These are phyloP conservation scores for Starmerella tilneyi DNA, from an alignment of 805 yeast genomes.

Conservation along the genomic window DNA sequence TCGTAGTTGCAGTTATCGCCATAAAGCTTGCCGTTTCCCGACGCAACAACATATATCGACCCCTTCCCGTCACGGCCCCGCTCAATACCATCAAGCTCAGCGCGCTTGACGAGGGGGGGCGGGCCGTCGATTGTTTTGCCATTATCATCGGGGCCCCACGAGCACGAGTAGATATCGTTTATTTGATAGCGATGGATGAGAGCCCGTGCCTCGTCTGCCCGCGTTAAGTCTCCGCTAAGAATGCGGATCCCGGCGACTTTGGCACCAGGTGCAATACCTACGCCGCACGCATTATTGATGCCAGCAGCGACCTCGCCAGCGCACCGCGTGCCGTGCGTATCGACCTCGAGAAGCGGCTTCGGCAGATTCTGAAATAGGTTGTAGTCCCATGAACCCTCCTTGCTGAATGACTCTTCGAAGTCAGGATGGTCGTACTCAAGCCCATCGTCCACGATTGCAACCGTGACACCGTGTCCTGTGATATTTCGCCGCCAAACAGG, in stretches of 20 bases:
- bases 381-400: constrained; percentile 86
- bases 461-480: constrained; percentile 71
- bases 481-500: constrained; percentile 75
- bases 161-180: constrained; percentile 90
- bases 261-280: constrained; percentile 87
- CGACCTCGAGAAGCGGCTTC: constrained; percentile 67
- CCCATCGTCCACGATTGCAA: constrained; percentile 92
- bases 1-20: constrained; percentile 94
- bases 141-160: constrained; percentile 97
- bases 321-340: constrained; percentile 92
- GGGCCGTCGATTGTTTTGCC: constrained; percentile 84
- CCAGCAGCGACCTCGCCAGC: constrained; percentile 95
- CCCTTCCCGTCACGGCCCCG: constrained; percentile 78
- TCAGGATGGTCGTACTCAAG: constrained; percentile 73
- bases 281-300: constrained; percentile 76
- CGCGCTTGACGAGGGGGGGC: constrained; percentile 61
- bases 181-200: constrained; percentile 67
- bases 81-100: constrained; percentile 72
- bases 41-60: constrained; percentile 84
- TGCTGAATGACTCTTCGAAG: constrained; percentile 47
- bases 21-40: constrained; percentile 79
- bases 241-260: constrained; percentile 85
- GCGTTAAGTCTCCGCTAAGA: constrained; percentile 64
- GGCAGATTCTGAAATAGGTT: constrained; percentile 69
- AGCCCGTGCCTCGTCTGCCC: constrained; percentile 87